Conservation (phyloP, 2,329 filamentous ascomycete genomes). For the Thermochaetoides dissita region DNA sequence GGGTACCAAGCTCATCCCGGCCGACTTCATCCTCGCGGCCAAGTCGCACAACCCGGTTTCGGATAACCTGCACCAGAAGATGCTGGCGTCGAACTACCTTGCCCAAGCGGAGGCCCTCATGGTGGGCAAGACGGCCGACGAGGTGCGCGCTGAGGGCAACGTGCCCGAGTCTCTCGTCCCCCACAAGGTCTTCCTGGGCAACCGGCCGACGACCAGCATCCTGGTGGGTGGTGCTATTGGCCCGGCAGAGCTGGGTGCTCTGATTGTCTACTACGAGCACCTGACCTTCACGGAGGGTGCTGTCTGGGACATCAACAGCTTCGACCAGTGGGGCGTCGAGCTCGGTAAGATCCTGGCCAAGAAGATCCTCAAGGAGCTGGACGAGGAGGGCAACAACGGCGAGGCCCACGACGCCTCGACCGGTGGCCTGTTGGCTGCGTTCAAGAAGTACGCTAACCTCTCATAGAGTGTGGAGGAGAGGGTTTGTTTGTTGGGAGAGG, state of each 20-base stretch:
- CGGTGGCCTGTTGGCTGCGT: constrained; percentile 75
- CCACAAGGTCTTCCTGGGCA: constrained; percentile 99
- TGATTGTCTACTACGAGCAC: constrained; percentile 99
- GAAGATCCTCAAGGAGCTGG: constrained; percentile 77
- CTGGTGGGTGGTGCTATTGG: constrained; percentile 83
- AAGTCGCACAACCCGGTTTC: constrained; percentile 94
- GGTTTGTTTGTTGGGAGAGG: neutral
- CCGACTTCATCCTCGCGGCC: constrained; percentile 93
- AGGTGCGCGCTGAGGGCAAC: constrained; percentile 63
- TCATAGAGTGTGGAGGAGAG: constrained; percentile 17
- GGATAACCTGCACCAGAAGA: constrained; percentile 88
- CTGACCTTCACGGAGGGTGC: constrained; percentile 95
- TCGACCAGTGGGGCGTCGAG: constrained; percentile 99
- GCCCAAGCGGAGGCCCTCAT: constrained; percentile 79
- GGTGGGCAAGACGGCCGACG: constrained; percentile 75
- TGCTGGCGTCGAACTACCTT: constrained; percentile 86
- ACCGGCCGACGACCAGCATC: constrained; percentile 92
- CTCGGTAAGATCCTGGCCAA: constrained; percentile 91
- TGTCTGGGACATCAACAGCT: constrained; percentile 98
- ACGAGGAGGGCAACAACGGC: constrained; percentile 52
- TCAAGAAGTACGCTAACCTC: constrained; percentile 58
- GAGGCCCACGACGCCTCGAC: constrained; percentile 75
- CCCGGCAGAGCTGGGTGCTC: constrained; percentile 77
- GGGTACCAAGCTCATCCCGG: constrained; percentile 95
- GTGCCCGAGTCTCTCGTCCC: constrained; percentile 59